Percentiles rank a stretch among this genome's conserved stretches.
Conservation (phyloP, 2,329 filamentous ascomycete species). For the Penicillium vulpinum region DNA sequence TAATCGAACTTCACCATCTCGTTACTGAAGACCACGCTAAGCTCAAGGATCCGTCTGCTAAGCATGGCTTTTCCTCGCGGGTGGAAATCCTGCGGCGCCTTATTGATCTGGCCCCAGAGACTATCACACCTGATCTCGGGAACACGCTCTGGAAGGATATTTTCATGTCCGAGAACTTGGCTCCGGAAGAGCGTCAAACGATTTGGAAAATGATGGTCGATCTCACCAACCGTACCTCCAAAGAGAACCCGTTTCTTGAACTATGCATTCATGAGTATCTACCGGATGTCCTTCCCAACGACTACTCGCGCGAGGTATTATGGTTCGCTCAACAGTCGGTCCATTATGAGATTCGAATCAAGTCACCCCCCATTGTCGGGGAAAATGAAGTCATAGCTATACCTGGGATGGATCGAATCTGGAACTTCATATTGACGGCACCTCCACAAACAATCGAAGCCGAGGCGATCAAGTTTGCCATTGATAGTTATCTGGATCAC, state of each 20-base stretch:
- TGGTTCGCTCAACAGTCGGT: constrained; percentile 46
- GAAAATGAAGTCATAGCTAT: constrained; percentile 46
- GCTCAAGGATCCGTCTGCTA: constrained; percentile 38
- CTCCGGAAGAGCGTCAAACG: constrained; percentile 60
- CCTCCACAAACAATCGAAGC: constrained; percentile 65
- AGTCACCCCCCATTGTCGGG: constrained; percentile 49
- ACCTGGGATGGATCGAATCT: constrained; percentile 68
- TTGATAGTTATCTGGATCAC: constrained; percentile 69
- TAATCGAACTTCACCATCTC: constrained; percentile 65
- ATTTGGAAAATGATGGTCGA: constrained; percentile 69
- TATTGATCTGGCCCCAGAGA: constrained; percentile 61
- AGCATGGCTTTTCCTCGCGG: constrained; percentile 55
- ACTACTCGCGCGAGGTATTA: constrained; percentile 43
- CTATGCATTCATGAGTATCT: constrained; percentile 46
- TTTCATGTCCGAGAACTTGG: constrained; percentile 64
- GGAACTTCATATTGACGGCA: constrained; percentile 75
- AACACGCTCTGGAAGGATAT: constrained; percentile 69
- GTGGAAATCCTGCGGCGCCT: constrained; percentile 60
- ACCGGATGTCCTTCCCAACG: constrained; percentile 39
- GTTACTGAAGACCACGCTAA: constrained; percentile 46
- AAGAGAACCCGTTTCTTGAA: constrained; percentile 45
- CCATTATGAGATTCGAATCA: constrained; percentile 56
- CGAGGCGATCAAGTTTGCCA: constrained; percentile 68
- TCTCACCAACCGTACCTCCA: constrained; percentile 29
- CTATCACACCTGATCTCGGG: constrained; percentile 63